phyloP scores from a whole-genome alignment of 495 filamentous ascomycete genomes.

The Evernia prunastri region DNA sequence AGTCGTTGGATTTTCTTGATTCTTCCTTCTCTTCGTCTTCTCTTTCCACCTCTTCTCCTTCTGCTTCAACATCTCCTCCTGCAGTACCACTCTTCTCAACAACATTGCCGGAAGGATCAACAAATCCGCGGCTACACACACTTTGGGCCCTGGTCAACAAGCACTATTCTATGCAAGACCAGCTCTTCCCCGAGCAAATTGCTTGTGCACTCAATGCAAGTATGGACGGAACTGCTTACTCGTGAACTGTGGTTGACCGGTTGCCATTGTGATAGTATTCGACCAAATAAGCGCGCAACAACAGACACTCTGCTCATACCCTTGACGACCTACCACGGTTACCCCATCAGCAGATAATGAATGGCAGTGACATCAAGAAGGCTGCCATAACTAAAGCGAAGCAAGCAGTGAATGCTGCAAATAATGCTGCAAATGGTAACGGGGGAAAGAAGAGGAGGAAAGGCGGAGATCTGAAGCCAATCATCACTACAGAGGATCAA shows the following conservation, averaged over 20 bases:
- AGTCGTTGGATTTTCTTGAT: no score
- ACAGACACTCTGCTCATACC: background rate
- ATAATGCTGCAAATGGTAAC: slow-evolving; percentile 59
- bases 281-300: slow-evolving; percentile 4
- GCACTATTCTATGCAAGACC: slow-evolving; percentile 11
- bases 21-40: background rate
- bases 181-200: background rate
- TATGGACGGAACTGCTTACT: background rate
- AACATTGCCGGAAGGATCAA: slow-evolving; percentile 7
- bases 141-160: slow-evolving; percentile 1
- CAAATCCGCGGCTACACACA: slow-evolving; percentile 7
- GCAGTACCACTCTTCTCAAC: background rate
- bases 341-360: slow-evolving; percentile 47
- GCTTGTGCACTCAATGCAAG: slow-evolving; percentile 12
- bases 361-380: slow-evolving; percentile 67
- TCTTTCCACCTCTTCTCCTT: slow-evolving; percentile 3
- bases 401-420: slow-evolving; percentile 57
- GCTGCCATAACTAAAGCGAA: slow-evolving; percentile 73
- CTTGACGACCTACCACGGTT: background rate
- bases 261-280: slow-evolving; percentile 3
- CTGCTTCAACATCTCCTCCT: background rate
- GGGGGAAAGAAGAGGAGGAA: slow-evolving; percentile 68
- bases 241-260: slow-evolving; percentile 2
- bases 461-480: slow-evolving; percentile 77
- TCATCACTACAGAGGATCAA: slow-evolving; percentile 72